phyloP scores from a whole-genome alignment of 2,329 filamentous ascomycete species.

The Xylariaceae sp. region DNA sequence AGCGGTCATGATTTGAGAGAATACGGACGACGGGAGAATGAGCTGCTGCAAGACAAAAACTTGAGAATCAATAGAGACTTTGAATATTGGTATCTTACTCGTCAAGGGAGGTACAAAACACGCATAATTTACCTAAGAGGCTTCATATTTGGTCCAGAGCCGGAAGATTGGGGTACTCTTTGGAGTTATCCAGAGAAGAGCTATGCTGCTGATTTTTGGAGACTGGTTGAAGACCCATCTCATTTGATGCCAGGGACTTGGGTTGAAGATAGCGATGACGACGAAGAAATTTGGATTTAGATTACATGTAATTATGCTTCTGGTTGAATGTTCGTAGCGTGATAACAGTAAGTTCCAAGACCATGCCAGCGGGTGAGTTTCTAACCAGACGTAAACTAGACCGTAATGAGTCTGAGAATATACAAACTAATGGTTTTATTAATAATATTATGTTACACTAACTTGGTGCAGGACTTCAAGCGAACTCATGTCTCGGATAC shows the following conservation, averaged over 20 bases:
- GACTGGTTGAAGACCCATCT: slow-evolving; percentile 25
- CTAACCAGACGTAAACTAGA: no score
- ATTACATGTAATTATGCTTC: no score
- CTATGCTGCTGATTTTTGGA: slow-evolving; percentile 32
- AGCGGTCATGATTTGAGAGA: slow-evolving; percentile 3
- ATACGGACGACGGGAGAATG: slow-evolving; percentile 13
- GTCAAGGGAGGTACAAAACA: neutral
- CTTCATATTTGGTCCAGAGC: slow-evolving; percentile 23
- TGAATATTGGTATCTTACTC: neutral
- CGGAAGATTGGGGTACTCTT: slow-evolving; percentile 29
- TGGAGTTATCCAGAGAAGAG: slow-evolving; percentile 24
- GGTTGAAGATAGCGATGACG: slow-evolving; percentile 25
- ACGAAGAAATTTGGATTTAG: slow-evolving; percentile 7
- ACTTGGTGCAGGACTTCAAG: no score
- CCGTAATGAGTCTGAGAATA: no score
- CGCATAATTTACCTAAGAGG: neutral
- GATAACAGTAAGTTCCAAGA: no score
- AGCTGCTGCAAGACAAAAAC: slow-evolving; percentile 1
- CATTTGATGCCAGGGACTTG: slow-evolving; percentile 26
- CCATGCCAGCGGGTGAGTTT: no score
- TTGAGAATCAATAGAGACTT: neutral
- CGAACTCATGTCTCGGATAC: no score
- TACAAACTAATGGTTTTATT: no score
- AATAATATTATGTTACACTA: no score
- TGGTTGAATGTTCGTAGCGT: no score